Evolutionary conservation across 2,329 filamentous ascomycete species (phyloP), one percentile per base, ranked within the genome.

Genomic region (Colletotrichum neosansevieriae): DNA sequence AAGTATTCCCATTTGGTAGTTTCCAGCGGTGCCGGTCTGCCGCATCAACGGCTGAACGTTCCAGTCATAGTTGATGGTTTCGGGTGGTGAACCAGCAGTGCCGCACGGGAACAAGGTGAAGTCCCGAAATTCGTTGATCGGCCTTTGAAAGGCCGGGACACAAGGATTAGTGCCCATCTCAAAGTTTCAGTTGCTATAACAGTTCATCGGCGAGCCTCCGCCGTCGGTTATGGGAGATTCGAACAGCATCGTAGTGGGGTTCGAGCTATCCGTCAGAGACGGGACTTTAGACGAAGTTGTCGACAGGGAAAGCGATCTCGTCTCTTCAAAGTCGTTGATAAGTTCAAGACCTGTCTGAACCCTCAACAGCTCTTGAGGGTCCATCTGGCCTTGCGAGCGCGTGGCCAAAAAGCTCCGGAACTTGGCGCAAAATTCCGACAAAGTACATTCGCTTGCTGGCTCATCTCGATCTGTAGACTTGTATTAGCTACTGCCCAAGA

Each of bases 401-500:
- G 21, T 11, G 1, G 17, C 19, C 10, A 58, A 15, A 6, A 29
- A 44, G 15, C 9, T 10, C 13, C 15, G 10, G 24, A 58, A 45
- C 1, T 34, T 24, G n/a, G 19, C 11, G 10, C 44, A 19, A 3
- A 6, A 15, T 6, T 50, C 21, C 4, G 24, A 24, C 3, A 24
- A 24, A 24, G 4, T 10, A 2, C 32, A 6, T 15, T 36, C 21
- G 42, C 24, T 4, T 24, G 24, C 3, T 24, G 24, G 7, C 12
- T 38, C 57, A 17, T 59, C 29, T 13, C 44, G 17, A 19, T 59
- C 42, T 58, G 9, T 12, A 21, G 32, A 15, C 5, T 15, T 9
- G 11, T 0, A 19, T 13, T 1, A 36, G 29, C 50, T 29, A 12
- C 17, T 1, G 17, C 2, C 34, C 9, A 0, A 2, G 2, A 38